Conservation (phyloP, 345 rosid species). For the Salix udensis region DNA sequence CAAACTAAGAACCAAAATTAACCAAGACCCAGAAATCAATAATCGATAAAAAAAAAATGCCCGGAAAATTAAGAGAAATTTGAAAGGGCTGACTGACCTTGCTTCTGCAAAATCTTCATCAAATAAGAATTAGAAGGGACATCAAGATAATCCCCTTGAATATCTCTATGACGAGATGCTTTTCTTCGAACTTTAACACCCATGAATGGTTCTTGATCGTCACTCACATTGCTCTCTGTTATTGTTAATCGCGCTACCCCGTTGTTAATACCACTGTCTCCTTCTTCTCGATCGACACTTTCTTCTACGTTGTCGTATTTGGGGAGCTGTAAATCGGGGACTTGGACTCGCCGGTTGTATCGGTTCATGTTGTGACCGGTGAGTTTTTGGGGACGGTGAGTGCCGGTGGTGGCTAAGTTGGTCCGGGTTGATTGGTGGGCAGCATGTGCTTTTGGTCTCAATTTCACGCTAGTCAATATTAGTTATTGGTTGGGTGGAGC, state of each 20-base stretch:
- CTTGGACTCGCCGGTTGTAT: constrained; percentile 43
- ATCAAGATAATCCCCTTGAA: constrained; percentile 80
- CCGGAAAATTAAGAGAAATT: not conserved
- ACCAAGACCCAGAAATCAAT: not conserved
- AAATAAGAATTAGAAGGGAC: constrained; percentile 61
- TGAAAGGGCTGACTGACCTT: constrained; percentile 43
- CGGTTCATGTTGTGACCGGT: constrained; percentile 32
- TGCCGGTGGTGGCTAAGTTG: not conserved
- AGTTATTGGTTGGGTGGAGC: not conserved
- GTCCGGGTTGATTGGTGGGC: not conserved
- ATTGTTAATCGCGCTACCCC: constrained; percentile 25
- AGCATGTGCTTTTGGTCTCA: constrained; percentile 5
- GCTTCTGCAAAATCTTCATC: constrained; percentile 74
- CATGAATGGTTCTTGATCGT: constrained; percentile 80
- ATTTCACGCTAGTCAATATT: not conserved
- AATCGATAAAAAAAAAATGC: not conserved
- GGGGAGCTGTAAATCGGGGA: constrained; percentile 42
- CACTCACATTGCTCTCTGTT: constrained; percentile 47
- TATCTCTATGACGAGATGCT: constrained; percentile 76
- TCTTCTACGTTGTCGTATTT: constrained; percentile 35
- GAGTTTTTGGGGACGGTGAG: not conserved
- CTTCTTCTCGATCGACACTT: constrained; percentile 19
- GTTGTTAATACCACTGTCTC: constrained; percentile 17
- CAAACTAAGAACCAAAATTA: not conserved
- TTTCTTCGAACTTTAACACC: constrained; percentile 75